Percentiles rank a stretch among this genome's conserved stretches.
phyloP scores from a whole-genome alignment of 306 rosid genomes.

The Ormosia semicastrata region DNA sequence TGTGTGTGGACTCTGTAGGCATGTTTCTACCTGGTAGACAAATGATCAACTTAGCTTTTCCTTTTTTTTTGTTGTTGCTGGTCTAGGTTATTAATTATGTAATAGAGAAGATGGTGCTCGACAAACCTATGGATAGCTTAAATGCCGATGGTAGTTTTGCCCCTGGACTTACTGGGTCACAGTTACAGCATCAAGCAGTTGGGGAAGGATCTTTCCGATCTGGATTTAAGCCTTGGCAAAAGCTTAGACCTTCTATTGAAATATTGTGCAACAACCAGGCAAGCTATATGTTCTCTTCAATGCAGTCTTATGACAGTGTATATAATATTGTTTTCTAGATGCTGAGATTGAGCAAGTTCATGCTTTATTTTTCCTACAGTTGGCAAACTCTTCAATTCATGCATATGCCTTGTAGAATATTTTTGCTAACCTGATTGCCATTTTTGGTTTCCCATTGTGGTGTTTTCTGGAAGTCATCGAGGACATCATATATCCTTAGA shows the following conservation, averaged over 20 bases:
- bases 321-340: background rate
- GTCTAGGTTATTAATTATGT: constrained; percentile 90
- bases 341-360: constrained; percentile 2
- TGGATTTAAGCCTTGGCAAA: constrained; percentile 88
- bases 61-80: background rate
- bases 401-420: background rate
- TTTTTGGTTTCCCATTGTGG: background rate
- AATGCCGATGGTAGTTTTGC: constrained; percentile 64
- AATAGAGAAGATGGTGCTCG: constrained; percentile 90
- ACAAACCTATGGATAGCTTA: constrained; percentile 72
- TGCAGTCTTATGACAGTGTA: background rate
- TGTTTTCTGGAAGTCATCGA: constrained; percentile 8
- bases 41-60: constrained; percentile 14
- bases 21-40: background rate
- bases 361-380: background rate
- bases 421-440: background rate
- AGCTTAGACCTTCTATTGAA: constrained; percentile 88
- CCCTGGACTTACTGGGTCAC: constrained; percentile 71
- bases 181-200: constrained; percentile 44
- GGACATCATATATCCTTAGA: constrained; percentile 7
- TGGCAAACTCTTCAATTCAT: constrained; percentile 3
- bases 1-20: constrained; percentile 4
- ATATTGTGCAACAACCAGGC: constrained; percentile 96
- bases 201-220: constrained; percentile 87
- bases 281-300: constrained; percentile 34